These are phyloP conservation scores for Magnusiomyces magnusii DNA, from an alignment of 1,139 yeast species.

Conservation along the genomic window DNA sequence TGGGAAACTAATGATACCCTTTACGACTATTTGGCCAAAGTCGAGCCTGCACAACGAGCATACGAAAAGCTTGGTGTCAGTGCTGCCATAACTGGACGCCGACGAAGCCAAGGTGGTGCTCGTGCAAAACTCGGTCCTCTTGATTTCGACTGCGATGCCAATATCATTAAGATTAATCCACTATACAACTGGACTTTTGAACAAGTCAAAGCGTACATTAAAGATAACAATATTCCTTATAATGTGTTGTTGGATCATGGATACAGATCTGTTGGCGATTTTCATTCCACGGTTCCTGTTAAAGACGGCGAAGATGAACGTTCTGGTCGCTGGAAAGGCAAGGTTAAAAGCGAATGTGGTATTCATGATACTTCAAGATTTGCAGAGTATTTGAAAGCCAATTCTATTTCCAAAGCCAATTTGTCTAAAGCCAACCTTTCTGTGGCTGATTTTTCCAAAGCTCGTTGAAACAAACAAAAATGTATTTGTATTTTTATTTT, in stretches of 20 bases:
- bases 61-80: conserved; percentile 60
- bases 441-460: too few species aligned
- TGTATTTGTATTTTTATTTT: too few species aligned
- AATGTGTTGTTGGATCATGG: conserved; percentile 80
- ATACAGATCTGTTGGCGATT: conserved; percentile 89
- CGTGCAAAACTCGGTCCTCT: conserved; percentile 67
- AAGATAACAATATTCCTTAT: conserved; percentile 68
- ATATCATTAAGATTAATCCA: conserved; percentile 81
- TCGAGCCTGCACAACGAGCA: conserved; percentile 87
- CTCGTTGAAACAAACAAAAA: too few species aligned
- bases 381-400: conserved; percentile 43
- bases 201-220: conserved; percentile 63
- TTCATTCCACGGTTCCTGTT: conserved; percentile 90
- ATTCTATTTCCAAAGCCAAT: too few species aligned
- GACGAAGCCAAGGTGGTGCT: conserved; percentile 85
- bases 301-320: conserved; percentile 91
- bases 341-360: conserved; percentile 91
- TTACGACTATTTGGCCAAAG: conserved; percentile 84
- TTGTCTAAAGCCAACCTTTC: too few species aligned
- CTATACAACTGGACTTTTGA: conserved; percentile 75
- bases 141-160: conserved; percentile 63
- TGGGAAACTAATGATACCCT: conserved; percentile 80
- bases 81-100: conserved; percentile 89
- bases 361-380: conserved; percentile 76
- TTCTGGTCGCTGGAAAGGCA: conserved; percentile 95